Conservation (phyloP, 495 filamentous ascomycete genomes). For the Podospora anserina region DNA sequence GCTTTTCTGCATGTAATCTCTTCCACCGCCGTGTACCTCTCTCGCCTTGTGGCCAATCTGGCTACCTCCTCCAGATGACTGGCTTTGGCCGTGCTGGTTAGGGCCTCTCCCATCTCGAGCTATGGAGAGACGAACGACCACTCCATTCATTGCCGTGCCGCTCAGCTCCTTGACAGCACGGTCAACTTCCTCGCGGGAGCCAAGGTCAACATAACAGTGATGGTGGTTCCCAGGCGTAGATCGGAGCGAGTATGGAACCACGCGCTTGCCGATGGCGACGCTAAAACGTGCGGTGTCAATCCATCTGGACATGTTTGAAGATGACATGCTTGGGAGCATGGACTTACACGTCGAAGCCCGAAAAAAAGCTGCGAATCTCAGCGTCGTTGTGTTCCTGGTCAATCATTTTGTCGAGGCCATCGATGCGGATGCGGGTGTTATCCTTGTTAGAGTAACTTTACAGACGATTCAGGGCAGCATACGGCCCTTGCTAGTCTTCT, state of each 20-base stretch:
- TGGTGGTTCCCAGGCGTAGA: slow-evolving; percentile 57
- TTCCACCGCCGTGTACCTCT: too few relatives aligned
- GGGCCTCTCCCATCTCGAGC: too few relatives aligned
- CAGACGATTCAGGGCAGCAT: slow-evolving; percentile 22
- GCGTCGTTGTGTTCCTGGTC: slow-evolving; percentile 52
- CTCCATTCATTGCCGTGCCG: slow-evolving; percentile 17
- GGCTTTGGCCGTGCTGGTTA: too few relatives aligned
- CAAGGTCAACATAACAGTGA: slow-evolving; percentile 67
- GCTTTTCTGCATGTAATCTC: too few relatives aligned
- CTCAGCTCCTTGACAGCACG: slow-evolving; percentile 36
- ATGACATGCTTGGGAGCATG: slow-evolving; percentile 25
- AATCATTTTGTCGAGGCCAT: slow-evolving; percentile 58
- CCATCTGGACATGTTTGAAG: slow-evolving; percentile 10
- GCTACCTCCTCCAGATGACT: too few relatives aligned
- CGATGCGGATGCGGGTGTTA: slow-evolving; percentile 59
- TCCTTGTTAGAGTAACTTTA: slow-evolving; percentile 23
- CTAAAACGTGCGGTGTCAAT: slow-evolving; percentile 15
- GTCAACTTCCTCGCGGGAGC: slow-evolving; percentile 53
- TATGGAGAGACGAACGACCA: too few relatives aligned
- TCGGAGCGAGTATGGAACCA: slow-evolving; percentile 54
- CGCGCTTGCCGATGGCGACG: slow-evolving; percentile 62
- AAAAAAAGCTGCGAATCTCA: slow-evolving; percentile 58
- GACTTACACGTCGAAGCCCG: slow-evolving; percentile 46
- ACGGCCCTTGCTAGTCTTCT: slow-evolving; percentile 22
- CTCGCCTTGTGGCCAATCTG: too few relatives aligned